Evolutionary conservation across 495 filamentous ascomycete genomes (phyloP).

Genomic region (Collariella sp.): DNA sequence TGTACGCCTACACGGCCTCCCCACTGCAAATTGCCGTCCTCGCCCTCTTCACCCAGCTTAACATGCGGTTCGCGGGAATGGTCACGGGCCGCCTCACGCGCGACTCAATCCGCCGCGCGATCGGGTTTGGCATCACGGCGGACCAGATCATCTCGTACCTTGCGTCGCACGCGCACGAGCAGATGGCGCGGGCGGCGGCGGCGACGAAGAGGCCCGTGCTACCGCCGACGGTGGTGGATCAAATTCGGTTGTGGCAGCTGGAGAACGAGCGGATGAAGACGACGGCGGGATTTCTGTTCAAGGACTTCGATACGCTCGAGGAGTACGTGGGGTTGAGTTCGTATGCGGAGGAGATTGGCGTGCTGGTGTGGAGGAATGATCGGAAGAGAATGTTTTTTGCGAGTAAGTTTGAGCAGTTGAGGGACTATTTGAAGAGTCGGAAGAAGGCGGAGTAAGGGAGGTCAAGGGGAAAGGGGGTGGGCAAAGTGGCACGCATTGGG

Average conservation of each 20-base stretch:
- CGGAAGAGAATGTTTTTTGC: conserved; percentile 77
- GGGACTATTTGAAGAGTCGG: conserved; percentile 63
- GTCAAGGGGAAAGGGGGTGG: not conserved
- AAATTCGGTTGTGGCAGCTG: conserved; percentile 95
- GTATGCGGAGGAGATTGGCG: conserved; percentile 90
- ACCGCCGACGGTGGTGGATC: conserved; percentile 92
- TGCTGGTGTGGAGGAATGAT: conserved; percentile 78
- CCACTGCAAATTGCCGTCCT: conserved; percentile 89
- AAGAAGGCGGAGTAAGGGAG: conserved; percentile 35
- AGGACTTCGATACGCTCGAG: conserved; percentile 64
- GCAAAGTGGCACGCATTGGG: too few relatives aligned
- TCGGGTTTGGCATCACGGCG: conserved; percentile 82
- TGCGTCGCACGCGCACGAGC: conserved; percentile 80
- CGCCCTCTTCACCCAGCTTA: conserved; percentile 77
- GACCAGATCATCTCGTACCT: conserved; percentile 91
- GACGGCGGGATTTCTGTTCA: conserved; percentile 76
- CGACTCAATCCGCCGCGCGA: conserved; percentile 74
- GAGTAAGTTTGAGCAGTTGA: conserved; percentile 74
- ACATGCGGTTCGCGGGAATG: conserved; percentile 83
- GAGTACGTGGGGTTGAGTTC: conserved; percentile 67
- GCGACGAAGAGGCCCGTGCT: conserved; percentile 54
- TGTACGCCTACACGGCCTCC: conserved; percentile 93
- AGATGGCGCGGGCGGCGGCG: conserved; percentile 64
- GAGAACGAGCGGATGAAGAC: conserved; percentile 87
- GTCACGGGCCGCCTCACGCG: conserved; percentile 84